Conservation (phyloP, 768 basidiomycete species). For the Goffeauzyma gilvescens region DNA sequence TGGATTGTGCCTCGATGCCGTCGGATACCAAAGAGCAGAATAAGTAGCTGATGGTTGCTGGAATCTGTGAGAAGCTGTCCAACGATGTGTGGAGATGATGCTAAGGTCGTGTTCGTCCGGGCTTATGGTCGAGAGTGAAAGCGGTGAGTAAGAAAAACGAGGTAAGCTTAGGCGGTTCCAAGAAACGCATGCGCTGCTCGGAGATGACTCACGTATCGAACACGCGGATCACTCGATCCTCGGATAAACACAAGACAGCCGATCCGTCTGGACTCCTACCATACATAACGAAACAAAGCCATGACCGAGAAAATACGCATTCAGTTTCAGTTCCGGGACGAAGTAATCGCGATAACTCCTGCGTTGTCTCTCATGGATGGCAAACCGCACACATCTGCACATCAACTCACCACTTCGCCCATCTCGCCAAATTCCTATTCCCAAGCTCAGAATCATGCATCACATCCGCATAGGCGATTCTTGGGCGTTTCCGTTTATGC, state of each 20-base stretch:
- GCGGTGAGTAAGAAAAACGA: not conserved
- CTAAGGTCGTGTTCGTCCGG: not conserved
- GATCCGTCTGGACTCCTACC: constrained; percentile 66
- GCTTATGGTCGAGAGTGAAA: not conserved
- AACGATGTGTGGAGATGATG: not conserved
- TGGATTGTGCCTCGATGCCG: constrained; percentile 42
- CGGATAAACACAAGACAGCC: constrained; percentile 47
- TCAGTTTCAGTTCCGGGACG: too few relatives aligned
- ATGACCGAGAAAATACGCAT: too few relatives aligned
- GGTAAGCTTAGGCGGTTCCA: not conserved
- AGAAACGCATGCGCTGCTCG: not conserved
- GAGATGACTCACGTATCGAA: constrained; percentile 37
- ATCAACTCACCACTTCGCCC: too few relatives aligned
- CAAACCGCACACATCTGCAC: too few relatives aligned
- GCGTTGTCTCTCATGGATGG: too few relatives aligned
- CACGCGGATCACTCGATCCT: constrained; percentile 48
- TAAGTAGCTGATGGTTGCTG: constrained; percentile 52
- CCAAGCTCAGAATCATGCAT: too few relatives aligned
- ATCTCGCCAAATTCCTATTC: too few relatives aligned
- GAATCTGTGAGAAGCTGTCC: constrained; percentile 23
- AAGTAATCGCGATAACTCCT: too few relatives aligned
- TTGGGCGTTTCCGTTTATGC: too few relatives aligned
- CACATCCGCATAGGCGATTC: too few relatives aligned
- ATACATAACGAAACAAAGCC: too few relatives aligned
- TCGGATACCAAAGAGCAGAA: constrained; percentile 70